These are phyloP conservation scores for Sporothrix sp. DNA, from an alignment of 2,329 filamentous ascomycete species.

Conservation along the genomic window DNA sequence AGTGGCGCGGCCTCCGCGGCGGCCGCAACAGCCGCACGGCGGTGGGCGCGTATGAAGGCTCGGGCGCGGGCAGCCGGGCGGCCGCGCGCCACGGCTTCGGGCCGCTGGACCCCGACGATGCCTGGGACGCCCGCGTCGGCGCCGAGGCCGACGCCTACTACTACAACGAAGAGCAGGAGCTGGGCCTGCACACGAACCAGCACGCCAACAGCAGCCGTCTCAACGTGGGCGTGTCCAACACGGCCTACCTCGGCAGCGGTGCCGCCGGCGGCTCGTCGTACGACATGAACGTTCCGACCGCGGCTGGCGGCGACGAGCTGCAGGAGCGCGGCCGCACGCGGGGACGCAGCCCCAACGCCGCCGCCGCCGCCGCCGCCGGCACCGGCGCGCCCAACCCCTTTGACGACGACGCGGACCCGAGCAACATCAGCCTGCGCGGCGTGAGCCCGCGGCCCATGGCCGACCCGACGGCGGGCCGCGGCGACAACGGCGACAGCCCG, in stretches of 20 bases:
- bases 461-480: slow-evolving; percentile 32
- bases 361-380: slow-evolving; percentile 21
- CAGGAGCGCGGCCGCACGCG: slow-evolving; percentile 33
- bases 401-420: slow-evolving; percentile 49
- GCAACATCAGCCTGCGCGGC: slow-evolving; percentile 53
- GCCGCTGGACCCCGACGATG: slow-evolving; percentile 69
- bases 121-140: slow-evolving; percentile 74
- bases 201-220: slow-evolving; percentile 19
- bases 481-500: slow-evolving; percentile 41
- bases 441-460: slow-evolving; percentile 65
- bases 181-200: slow-evolving; percentile 40
- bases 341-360: slow-evolving; percentile 30
- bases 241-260: slow-evolving; percentile 14
- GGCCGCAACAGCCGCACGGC: slow-evolving; percentile 52
- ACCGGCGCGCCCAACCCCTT: slow-evolving; percentile 52
- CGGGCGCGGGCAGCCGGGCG: slow-evolving; percentile 31
- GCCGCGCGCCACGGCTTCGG: slow-evolving; percentile 35
- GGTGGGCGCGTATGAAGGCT: slow-evolving; percentile 60
- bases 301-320: slow-evolving; percentile 21
- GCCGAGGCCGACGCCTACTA: slow-evolving; percentile 55
- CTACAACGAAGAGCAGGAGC: slow-evolving; percentile 63
- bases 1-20: slow-evolving; percentile 52
- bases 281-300: slow-evolving; percentile 37
- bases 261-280: slow-evolving; percentile 30
- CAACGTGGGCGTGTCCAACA: slow-evolving; percentile 6